phyloP scores from a whole-genome alignment of 2,329 filamentous ascomycete genomes.

The Capronia coronata region DNA sequence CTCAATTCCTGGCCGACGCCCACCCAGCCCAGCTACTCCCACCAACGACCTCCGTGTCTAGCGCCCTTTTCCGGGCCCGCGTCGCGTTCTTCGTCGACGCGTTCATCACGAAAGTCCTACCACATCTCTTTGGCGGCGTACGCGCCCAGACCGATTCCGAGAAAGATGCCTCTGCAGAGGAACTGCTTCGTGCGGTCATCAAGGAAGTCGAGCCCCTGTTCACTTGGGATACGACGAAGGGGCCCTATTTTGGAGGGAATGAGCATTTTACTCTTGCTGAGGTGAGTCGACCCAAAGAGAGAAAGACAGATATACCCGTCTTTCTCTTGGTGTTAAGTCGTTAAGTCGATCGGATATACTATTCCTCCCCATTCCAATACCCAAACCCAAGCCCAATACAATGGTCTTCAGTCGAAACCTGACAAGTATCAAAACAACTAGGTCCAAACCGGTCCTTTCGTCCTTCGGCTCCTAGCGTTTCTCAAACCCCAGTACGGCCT shows the following conservation, averaged over 20 bases:
- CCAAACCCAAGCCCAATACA: too few species aligned
- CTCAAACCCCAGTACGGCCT: background rate
- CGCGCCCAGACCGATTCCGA: slow-evolving; percentile 46
- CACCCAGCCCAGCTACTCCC: slow-evolving; percentile 59
- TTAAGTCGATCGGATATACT: too few species aligned
- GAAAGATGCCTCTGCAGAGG: slow-evolving; percentile 43
- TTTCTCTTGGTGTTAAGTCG: too few species aligned
- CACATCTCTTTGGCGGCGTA: slow-evolving; percentile 44
- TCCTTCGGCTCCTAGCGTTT: slow-evolving; percentile 47
- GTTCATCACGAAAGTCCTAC: slow-evolving; percentile 56
- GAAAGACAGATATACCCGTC: too few species aligned
- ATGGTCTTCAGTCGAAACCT: too few species aligned
- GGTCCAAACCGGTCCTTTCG: slow-evolving; percentile 46
- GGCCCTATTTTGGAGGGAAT: slow-evolving; percentile 59
- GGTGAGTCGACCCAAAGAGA: too few species aligned
- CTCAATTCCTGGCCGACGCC: slow-evolving; percentile 63
- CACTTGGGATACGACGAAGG: slow-evolving; percentile 11
- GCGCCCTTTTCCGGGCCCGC: slow-evolving; percentile 57
- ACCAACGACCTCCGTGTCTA: slow-evolving; percentile 43
- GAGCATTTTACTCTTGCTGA: slow-evolving; percentile 65
- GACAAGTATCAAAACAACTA: slow-evolving; percentile 53
- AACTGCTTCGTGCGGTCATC: slow-evolving; percentile 50
- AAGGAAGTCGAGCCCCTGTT: slow-evolving; percentile 72
- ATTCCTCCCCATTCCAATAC: too few species aligned
- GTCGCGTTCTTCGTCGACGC: slow-evolving; percentile 68